These are phyloP conservation scores for Darksidea phi DNA, from an alignment of 495 filamentous ascomycete species.

Conservation along the genomic window DNA sequence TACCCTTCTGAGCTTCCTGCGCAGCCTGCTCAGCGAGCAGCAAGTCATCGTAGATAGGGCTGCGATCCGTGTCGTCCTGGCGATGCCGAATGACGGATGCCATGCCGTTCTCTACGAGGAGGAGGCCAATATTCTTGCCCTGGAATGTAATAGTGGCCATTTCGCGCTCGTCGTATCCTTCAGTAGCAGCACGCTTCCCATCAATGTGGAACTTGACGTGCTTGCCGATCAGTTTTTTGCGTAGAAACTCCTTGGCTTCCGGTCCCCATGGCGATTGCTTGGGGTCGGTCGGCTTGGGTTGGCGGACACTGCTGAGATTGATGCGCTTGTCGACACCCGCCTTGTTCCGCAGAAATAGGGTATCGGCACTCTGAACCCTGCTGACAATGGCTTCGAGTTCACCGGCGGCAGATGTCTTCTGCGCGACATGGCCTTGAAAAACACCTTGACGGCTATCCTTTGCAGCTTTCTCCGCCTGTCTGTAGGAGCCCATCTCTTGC, in stretches of 20 bases:
- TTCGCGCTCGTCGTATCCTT: slow-evolving; percentile 91
- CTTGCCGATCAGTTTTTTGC: slow-evolving; percentile 93
- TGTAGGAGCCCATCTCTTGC: slow-evolving; percentile 74
- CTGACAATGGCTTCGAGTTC: slow-evolving; percentile 76
- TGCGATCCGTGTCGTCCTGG: slow-evolving; percentile 87
- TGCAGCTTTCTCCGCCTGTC: slow-evolving; percentile 83
- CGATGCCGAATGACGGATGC: slow-evolving; percentile 91
- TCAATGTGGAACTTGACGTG: slow-evolving; percentile 84
- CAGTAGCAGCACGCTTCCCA: slow-evolving; percentile 84
- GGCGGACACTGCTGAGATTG: slow-evolving; percentile 86
- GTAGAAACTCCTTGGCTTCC: slow-evolving; percentile 92
- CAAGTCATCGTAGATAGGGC: slow-evolving; percentile 89
- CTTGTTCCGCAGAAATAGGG: slow-evolving; percentile 79
- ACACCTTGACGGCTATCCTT: slow-evolving; percentile 70
- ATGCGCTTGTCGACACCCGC: slow-evolving; percentile 82
- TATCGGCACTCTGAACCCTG: slow-evolving; percentile 85
- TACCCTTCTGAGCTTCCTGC: slow-evolving; percentile 81
- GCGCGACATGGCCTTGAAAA: slow-evolving; percentile 73
- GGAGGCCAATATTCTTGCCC: slow-evolving; percentile 81
- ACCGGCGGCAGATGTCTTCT: slow-evolving; percentile 53
- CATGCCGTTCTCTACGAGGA: slow-evolving; percentile 86
- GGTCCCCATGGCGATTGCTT: slow-evolving; percentile 82
- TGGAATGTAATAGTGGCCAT: slow-evolving; percentile 81
- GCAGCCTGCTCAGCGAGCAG: slow-evolving; percentile 85
- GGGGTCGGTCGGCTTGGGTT: slow-evolving; percentile 78